A percentile compares a stretch with the other conserved stretches of the same genome.
Evolutionary conservation across 768 basidiomycete genomes (phyloP).

Genomic region (Flagelloscypha sp.): DNA sequence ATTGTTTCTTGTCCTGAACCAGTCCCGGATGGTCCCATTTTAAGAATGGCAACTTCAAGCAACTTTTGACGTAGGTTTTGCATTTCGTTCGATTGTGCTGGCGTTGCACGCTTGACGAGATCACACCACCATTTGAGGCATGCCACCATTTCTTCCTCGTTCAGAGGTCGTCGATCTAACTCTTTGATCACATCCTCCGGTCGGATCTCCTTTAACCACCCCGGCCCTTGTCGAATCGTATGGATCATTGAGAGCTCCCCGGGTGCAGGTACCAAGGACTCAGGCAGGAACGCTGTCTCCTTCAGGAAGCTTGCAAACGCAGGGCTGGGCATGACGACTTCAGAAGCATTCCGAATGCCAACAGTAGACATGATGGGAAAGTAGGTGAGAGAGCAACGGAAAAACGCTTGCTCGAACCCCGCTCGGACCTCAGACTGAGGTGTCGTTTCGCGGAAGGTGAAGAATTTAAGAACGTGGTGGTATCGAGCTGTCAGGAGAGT

Average conservation of each 20-base stretch:
- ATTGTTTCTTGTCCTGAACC: constrained; percentile 48
- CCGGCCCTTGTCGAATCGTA: too few species aligned
- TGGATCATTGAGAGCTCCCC: too few species aligned
- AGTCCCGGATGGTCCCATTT: constrained; percentile 24
- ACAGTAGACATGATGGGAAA: constrained; percentile 70
- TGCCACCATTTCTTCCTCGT: constrained; percentile 64
- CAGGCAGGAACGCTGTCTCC: constrained; percentile 65
- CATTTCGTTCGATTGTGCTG: constrained; percentile 23
- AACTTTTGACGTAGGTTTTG: constrained; percentile 50
- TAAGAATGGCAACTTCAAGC: constrained; percentile 62
- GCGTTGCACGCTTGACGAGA: constrained; percentile 30
- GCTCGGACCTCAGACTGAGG: constrained; percentile 73
- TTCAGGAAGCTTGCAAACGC: constrained; percentile 71
- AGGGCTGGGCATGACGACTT: constrained; percentile 68
- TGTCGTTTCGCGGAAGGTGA: constrained; percentile 82
- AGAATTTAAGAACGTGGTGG: constrained; percentile 80
- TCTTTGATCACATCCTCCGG: constrained; percentile 81
- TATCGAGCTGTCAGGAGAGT: constrained; percentile 50
- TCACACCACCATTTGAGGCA: constrained; percentile 83
- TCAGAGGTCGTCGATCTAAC: constrained; percentile 60
- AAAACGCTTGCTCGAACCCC: constrained; percentile 72
- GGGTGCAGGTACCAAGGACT: constrained; percentile 52
- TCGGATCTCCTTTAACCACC: constrained; percentile 63
- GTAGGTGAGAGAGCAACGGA: constrained; percentile 43
- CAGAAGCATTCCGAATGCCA: constrained; percentile 58